phyloP scores from a whole-genome alignment of 2,329 filamentous ascomycete genomes.

The Hymenoscyphus scutula region DNA sequence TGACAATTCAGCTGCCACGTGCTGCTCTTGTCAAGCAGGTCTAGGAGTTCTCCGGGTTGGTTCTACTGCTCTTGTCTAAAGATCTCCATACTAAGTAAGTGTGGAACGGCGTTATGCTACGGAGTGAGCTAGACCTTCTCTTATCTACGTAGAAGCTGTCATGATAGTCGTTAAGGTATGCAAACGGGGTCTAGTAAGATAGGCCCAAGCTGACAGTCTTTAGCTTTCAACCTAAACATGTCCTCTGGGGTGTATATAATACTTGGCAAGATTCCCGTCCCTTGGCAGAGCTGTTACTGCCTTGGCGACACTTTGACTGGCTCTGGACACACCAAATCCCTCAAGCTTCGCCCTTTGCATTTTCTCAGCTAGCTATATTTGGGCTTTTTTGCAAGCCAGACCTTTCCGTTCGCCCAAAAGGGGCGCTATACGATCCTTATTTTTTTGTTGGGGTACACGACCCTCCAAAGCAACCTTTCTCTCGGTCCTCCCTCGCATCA shows the following conservation, averaged over 20 bases:
- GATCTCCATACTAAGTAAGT: too few relatives aligned
- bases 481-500: constrained; percentile 1
- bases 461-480: background rate
- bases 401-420: background rate
- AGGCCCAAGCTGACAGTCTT: background rate
- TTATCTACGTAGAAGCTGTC: background rate
- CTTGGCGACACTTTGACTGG: constrained; percentile 1
- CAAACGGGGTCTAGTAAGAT: too few relatives aligned
- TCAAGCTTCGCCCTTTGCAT: background rate
- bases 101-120: too few relatives aligned
- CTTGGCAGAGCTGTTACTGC: background rate
- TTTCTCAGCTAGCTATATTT: background rate
- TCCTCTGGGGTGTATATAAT: background rate
- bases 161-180: background rate
- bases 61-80: too few relatives aligned
- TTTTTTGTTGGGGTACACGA: background rate
- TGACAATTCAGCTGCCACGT: background rate
- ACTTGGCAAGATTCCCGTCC: background rate
- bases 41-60: background rate
- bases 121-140: background rate
- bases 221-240: background rate
- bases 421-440: background rate
- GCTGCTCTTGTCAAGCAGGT: background rate
- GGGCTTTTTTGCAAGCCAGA: background rate
- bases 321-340: background rate